Conservation (phyloP, 768 basidiomycete species). For the Rhizopogon vinicolor region DNA sequence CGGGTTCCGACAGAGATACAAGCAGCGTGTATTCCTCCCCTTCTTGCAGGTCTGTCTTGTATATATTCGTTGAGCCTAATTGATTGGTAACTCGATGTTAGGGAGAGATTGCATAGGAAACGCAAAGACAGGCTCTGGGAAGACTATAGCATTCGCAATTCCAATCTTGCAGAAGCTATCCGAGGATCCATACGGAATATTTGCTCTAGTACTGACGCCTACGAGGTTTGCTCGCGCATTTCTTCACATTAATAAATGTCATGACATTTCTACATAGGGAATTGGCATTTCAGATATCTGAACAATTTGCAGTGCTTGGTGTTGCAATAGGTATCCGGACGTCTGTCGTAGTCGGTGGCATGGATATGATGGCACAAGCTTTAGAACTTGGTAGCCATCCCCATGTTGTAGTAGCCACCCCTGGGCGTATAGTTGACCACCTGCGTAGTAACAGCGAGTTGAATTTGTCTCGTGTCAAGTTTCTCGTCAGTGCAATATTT, state of each 20-base stretch:
- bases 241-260: neutral
- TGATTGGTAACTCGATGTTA: slow-evolving; percentile 22
- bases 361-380: slow-evolving; percentile 97
- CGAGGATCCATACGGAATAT: slow-evolving; percentile 91
- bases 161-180: slow-evolving; percentile 90
- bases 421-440: slow-evolving; percentile 91
- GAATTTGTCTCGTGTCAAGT: slow-evolving; percentile 81
- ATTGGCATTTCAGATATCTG: slow-evolving; percentile 94
- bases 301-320: slow-evolving; percentile 92
- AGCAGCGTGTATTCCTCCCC: slow-evolving; percentile 81
- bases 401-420: slow-evolving; percentile 93
- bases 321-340: slow-evolving; percentile 76
- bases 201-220: slow-evolving; percentile 89
- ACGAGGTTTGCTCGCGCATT: slow-evolving; percentile 60
- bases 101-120: slow-evolving; percentile 97
- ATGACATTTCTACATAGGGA: slow-evolving; percentile 50
- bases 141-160: slow-evolving; percentile 95
- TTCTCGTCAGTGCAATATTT: slow-evolving; percentile 52
- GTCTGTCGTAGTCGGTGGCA: slow-evolving; percentile 90
- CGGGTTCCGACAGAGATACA: slow-evolving; percentile 83
- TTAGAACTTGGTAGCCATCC: slow-evolving; percentile 81
- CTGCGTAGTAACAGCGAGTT: slow-evolving; percentile 71
- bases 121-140: slow-evolving; percentile 96
- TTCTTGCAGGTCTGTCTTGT: slow-evolving; percentile 58
- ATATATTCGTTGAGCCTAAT: neutral